Percentiles rank a stretch among this genome's conserved stretches.
Evolutionary conservation across 257 asterid genomes (phyloP).

Genomic region (Galeopsis tetrahit): DNA sequence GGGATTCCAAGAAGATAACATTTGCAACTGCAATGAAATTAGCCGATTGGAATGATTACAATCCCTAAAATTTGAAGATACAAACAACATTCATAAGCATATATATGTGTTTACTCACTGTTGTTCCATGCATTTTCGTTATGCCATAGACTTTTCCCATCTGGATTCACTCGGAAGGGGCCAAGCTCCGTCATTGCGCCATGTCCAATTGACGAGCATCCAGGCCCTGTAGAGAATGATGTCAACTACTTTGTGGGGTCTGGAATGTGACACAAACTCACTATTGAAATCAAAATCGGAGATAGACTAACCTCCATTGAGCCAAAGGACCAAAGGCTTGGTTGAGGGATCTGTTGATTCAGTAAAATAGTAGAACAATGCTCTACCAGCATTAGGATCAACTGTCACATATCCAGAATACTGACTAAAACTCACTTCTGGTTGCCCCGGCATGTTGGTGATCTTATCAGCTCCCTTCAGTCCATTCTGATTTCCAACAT

Average conservation of each 20-base stretch:
- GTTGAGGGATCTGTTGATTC: slow-evolving; percentile 40
- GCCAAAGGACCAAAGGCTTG: slow-evolving; percentile 49
- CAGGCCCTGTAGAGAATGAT: slow-evolving; percentile 52
- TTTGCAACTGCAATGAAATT: slow-evolving; percentile 57
- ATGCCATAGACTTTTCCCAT: too few species aligned
- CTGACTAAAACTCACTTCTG: too few species aligned
- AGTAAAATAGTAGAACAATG: slow-evolving; percentile 35
- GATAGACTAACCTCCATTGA: slow-evolving; percentile 30
- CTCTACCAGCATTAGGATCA: neutral
- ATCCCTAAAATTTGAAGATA: neutral
- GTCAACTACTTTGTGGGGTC: too few species aligned
- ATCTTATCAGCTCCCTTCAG: too few species aligned
- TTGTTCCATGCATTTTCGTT: slow-evolving; percentile 45
- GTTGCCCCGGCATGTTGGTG: too few species aligned
- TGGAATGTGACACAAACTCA: neutral
- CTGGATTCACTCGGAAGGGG: slow-evolving; percentile 29
- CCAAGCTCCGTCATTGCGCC: slow-evolving; percentile 76
- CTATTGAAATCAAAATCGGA: neutral
- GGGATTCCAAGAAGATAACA: slow-evolving; percentile 68
- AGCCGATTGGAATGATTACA: too few species aligned
- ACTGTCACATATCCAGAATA: too few species aligned
- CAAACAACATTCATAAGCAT: neutral
- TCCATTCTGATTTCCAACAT: slow-evolving; percentile 38
- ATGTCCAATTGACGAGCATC: slow-evolving; percentile 69
- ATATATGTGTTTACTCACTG: slow-evolving; percentile 31